Evolutionary conservation across 139 green algal species (phyloP).

Genomic region (Tetraselmis striata): DNA sequence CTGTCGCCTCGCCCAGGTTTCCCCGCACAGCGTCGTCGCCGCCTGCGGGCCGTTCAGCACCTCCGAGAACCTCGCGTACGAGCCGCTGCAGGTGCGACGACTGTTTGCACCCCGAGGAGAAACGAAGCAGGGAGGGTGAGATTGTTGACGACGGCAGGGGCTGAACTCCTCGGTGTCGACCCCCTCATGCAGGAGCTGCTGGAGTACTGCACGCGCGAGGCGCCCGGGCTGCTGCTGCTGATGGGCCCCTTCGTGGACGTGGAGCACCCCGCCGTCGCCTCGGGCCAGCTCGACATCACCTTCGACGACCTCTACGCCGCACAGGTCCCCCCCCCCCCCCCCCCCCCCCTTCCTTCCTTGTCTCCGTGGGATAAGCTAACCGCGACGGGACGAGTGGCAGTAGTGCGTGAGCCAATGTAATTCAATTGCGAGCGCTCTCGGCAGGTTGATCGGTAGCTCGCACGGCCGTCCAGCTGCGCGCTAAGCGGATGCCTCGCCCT

Average conservation of each 20-base stretch:
- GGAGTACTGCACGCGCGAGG: slow-evolving; percentile 31
- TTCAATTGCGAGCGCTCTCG: no score
- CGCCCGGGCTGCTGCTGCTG: slow-evolving; percentile 71
- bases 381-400: no score
- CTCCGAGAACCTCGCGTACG: slow-evolving; percentile 30
- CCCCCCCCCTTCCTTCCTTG: background rate
- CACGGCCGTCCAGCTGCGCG: no score
- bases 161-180: no score
- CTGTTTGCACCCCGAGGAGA: no score
- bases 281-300: slow-evolving; percentile 50
- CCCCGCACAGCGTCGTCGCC: slow-evolving; percentile 17
- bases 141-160: no score
- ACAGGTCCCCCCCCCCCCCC: slow-evolving; percentile 27
- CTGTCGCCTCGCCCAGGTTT: background rate
- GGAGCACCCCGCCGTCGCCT: slow-evolving; percentile 60
- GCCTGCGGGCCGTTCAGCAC: slow-evolving; percentile 42
- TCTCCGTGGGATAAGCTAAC: no score
- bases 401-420: no score
- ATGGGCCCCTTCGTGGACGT: slow-evolving; percentile 88
- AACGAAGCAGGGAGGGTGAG: no score
- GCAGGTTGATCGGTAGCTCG: no score
- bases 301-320: slow-evolving; percentile 69
- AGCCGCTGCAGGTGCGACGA: slow-evolving; percentile 32
- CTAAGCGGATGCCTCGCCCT: no score
- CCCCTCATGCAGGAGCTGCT: slow-evolving; percentile 79